Conservation (phyloP, 1,284 basidiomycete species). For the Malassezia brasiliensis region DNA sequence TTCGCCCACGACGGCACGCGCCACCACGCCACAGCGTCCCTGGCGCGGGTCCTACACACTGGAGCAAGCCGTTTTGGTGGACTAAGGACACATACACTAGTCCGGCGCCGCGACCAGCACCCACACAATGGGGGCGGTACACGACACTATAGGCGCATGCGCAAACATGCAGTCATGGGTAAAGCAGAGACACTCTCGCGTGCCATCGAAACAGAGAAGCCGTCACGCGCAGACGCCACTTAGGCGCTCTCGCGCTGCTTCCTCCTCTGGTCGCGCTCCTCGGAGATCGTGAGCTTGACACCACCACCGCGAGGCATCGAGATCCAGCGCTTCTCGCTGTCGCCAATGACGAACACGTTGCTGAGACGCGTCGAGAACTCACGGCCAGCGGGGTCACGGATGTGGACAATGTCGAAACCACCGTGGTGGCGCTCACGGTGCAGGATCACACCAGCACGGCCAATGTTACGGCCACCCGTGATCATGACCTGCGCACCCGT, state of each 20-base stretch:
- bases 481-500: constrained; percentile 95
- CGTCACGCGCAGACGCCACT: background rate
- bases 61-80: constrained; percentile 8
- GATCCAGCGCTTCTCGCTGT: constrained; percentile 90
- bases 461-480: constrained; percentile 99
- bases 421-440: constrained; percentile 95
- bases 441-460: constrained; percentile 87
- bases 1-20: too few species aligned
- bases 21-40: background rate
- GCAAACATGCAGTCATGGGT: constrained; percentile 2
- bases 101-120: constrained; percentile 1
- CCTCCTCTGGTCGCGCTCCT: constrained; percentile 50
- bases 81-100: constrained; percentile 18
- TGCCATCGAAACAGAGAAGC: background rate
- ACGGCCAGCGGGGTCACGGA: constrained; percentile 88
- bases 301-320: constrained; percentile 98
- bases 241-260: constrained; percentile 33
- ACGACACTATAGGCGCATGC: constrained; percentile 9
- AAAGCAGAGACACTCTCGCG: background rate
- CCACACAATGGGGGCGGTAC: background rate
- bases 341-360: constrained; percentile 96
- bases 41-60: background rate
- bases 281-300: constrained; percentile 63
- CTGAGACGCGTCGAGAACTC: constrained; percentile 64
- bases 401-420: constrained; percentile 78